Conservation (phyloP, 2,329 filamentous ascomycete genomes). For the Ophiostoma sp. region DNA sequence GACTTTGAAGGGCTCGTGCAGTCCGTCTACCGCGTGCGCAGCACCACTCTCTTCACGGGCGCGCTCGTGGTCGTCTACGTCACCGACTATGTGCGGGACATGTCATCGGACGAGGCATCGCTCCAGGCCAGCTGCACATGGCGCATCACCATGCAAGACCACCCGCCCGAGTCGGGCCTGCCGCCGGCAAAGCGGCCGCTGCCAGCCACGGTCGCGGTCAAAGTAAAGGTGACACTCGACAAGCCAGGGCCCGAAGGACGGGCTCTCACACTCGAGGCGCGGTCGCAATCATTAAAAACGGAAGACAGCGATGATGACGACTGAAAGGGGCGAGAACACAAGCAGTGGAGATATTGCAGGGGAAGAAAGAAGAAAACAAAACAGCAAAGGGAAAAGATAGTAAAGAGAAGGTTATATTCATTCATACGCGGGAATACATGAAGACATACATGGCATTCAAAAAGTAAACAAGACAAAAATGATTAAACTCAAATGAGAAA, state of each 20-base stretch:
- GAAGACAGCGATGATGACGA: neutral
- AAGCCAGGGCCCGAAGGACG: constrained; percentile 6
- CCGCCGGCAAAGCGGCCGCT: constrained; percentile 18
- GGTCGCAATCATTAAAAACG: neutral
- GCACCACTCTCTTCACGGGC: constrained; percentile 59
- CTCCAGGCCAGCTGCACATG: constrained; percentile 73
- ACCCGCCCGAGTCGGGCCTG: neutral
- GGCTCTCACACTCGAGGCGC: neutral
- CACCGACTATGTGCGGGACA: constrained; percentile 59
- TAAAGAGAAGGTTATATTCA: neutral
- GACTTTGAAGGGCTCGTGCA: constrained; percentile 40
- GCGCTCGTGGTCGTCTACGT: constrained; percentile 68
- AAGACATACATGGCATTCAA: neutral
- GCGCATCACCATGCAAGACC: constrained; percentile 35
- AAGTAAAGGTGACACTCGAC: constrained; percentile 32
- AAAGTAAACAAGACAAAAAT: neutral
- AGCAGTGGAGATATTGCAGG: neutral
- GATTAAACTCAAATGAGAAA: constrained; percentile 7
- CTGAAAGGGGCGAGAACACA: neutral
- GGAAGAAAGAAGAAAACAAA: neutral
- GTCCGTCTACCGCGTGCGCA: constrained; percentile 52
- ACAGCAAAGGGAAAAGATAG: constrained; percentile 1
- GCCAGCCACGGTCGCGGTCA: constrained; percentile 33
- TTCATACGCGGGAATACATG: constrained; percentile 11
- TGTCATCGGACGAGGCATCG: constrained; percentile 40